phyloP scores from a whole-genome alignment of 176 grass and related monocot species.

The Saccharum spontaneum region DNA sequence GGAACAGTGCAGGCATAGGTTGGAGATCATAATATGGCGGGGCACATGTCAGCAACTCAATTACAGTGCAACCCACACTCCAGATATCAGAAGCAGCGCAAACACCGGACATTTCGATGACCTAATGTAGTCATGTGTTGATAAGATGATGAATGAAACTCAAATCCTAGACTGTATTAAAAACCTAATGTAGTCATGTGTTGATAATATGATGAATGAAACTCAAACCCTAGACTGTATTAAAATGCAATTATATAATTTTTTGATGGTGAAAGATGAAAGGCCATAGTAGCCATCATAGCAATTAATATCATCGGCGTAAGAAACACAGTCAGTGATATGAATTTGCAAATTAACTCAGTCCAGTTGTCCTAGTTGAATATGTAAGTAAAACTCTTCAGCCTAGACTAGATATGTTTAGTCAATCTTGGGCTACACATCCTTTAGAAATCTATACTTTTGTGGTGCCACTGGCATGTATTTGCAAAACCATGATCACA shows the following conservation, averaged over 20 bases:
- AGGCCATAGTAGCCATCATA: neutral
- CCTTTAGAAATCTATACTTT: neutral
- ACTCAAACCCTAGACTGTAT: neutral
- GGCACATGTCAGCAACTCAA: constrained; percentile 93
- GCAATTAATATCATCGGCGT: neutral
- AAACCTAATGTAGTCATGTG: constrained; percentile 46
- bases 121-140: constrained; percentile 43
- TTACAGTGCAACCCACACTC: constrained; percentile 99
- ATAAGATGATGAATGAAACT: constrained; percentile 23
- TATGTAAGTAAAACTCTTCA: neutral
- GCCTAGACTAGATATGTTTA: neutral
- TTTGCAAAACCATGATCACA: neutral
- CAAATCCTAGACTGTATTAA: neutral
- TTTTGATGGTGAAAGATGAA: neutral
- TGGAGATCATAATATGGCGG: constrained; percentile 99
- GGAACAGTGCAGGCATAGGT: constrained; percentile 98
- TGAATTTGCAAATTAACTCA: constrained; percentile 6
- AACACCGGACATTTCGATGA: constrained; percentile 99
- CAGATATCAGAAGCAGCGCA: constrained; percentile 98
- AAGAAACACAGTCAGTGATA: neutral
- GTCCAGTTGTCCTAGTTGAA: neutral
- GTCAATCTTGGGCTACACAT: neutral
- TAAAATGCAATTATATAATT: neutral
- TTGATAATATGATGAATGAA: constrained; percentile 14
- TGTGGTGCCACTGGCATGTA: constrained; percentile 1